Evolutionary conservation across 139 green algal genomes (phyloP), one percentile per base, ranked within the genome.

Genomic region (Asterochloris erici): DNA sequence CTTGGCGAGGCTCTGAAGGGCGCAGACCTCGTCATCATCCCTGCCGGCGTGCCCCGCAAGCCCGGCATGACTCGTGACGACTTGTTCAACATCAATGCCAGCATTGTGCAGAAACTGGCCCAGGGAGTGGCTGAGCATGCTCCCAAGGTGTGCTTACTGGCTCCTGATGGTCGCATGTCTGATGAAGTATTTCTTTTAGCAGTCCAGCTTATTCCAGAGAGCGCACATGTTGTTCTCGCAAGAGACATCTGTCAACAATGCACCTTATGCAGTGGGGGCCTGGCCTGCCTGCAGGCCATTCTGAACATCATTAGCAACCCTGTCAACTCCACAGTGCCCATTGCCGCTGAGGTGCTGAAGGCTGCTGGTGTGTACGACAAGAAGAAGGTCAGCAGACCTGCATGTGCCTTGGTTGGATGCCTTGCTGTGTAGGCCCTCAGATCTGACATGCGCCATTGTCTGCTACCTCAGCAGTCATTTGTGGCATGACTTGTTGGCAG

Each of bases 51-150:
- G 15, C 97, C 97, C 4, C 92, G 97, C 79, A 99, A 99, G 91
- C 97, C 97, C 21, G 97, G 97, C 86, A 99, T 99, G 97, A 99
- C 97, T 12, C 93, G 97, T 29, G 97, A 99, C 84, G 97, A 99
- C 86, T 91, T 99, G 19, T 99, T 99, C 94, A 96, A 98, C 87
- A 99, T 98, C 90, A 99, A 99, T 84, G 97, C 96, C 6, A 91
- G 94, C 79, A 99, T 99, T 78, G 97, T 99, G 10, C 91, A 92
- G 80, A 87, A 70, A n/a, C 92, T 99, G 54, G 87, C 88, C 26
- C 91, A 97, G 87, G 95, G 78, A 12, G 81, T 95, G 17, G 94
- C 95, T 29, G 85, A 90, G 79, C 73, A 94, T 81, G 97, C 91
- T 84, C 96, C 94, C 63, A 80, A 89, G 14, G 94, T 94, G n/a